Conservation (phyloP, 1,139 yeast species). For the Yamadazyma triangularis region DNA sequence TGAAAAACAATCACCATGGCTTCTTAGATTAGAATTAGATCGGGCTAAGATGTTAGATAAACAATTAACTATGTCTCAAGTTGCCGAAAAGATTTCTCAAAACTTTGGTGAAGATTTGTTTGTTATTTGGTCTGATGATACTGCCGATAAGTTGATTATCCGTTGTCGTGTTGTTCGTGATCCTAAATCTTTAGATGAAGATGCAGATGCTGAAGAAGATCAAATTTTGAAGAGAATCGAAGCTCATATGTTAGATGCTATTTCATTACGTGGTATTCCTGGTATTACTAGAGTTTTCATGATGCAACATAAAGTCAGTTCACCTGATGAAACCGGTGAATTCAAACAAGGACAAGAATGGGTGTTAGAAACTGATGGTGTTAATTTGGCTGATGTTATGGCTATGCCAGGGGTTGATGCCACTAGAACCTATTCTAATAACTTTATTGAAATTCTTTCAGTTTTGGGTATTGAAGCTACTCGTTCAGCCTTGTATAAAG, state of each 20-base stretch:
- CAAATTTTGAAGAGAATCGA: constrained; percentile 93
- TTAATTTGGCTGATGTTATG: constrained; percentile 92
- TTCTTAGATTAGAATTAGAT: constrained; percentile 90
- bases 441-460: constrained; percentile 91
- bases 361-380: constrained; percentile 99
- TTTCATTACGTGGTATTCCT: constrained; percentile 92
- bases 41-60: constrained; percentile 99
- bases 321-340: constrained; percentile 82
- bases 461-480: constrained; percentile 99
- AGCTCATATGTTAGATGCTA: constrained; percentile 92
- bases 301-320: constrained; percentile 87
- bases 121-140: constrained; percentile 99
- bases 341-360: constrained; percentile 88
- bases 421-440: constrained; percentile 85
- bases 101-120: constrained; percentile 93
- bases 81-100: constrained; percentile 91
- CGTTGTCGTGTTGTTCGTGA: constrained; percentile 99
- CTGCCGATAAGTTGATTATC: constrained; percentile 91
- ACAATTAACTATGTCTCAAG: constrained; percentile 97
- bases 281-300: constrained; percentile 88
- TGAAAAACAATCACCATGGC: constrained; percentile 96
- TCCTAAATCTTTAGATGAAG: constrained; percentile 90
- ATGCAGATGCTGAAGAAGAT: constrained; percentile 89
- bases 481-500: constrained; percentile 87
- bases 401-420: constrained; percentile 94